A percentile compares a stretch with the other conserved stretches of the same genome.
Conservation (phyloP, 768 basidiomycete genomes). For the Fistulinella prunicolor region DNA sequence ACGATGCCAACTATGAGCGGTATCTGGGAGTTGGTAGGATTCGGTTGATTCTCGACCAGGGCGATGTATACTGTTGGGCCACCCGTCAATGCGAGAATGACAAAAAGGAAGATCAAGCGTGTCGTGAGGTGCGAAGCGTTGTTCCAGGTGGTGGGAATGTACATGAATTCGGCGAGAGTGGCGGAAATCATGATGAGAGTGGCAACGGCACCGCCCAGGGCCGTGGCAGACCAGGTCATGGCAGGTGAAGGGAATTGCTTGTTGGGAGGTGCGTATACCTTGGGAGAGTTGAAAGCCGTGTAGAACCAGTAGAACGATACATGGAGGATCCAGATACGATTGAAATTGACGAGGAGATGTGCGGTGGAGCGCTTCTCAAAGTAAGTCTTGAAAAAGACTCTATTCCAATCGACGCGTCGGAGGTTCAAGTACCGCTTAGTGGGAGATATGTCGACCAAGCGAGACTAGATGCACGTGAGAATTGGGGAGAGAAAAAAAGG, state of each 20-base stretch:
- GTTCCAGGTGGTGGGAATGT: conserved; percentile 99
- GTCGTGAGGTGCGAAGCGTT: conserved; percentile 96
- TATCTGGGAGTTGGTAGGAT: conserved; percentile 50
- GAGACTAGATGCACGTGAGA: conserved; percentile 52
- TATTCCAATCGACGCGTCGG: conserved; percentile 88
- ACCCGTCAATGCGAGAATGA: conserved; percentile 88
- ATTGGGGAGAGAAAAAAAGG: not conserved
- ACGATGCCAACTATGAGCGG: conserved; percentile 91
- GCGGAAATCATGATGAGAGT: conserved; percentile 92
- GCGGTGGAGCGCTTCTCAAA: conserved; percentile 91
- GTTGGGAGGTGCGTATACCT: conserved; percentile 75
- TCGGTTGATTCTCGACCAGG: conserved; percentile 65
- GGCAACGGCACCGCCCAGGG: conserved; percentile 93
- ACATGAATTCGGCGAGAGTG: conserved; percentile 91
- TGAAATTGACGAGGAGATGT: conserved; percentile 98
- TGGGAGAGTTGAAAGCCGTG: conserved; percentile 95
- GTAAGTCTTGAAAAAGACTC: conserved; percentile 98
- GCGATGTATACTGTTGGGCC: conserved; percentile 95
- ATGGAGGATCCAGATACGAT: conserved; percentile 97
- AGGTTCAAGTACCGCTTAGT: conserved; percentile 93
- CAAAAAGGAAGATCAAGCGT: conserved; percentile 85
- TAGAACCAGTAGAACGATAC: conserved; percentile 94
- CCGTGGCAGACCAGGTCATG: conserved; percentile 94
- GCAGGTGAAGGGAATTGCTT: conserved; percentile 69
- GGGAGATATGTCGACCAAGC: conserved; percentile 87